phyloP scores from a whole-genome alignment of 345 rosid genomes.

The Syzygium aqueum region DNA sequence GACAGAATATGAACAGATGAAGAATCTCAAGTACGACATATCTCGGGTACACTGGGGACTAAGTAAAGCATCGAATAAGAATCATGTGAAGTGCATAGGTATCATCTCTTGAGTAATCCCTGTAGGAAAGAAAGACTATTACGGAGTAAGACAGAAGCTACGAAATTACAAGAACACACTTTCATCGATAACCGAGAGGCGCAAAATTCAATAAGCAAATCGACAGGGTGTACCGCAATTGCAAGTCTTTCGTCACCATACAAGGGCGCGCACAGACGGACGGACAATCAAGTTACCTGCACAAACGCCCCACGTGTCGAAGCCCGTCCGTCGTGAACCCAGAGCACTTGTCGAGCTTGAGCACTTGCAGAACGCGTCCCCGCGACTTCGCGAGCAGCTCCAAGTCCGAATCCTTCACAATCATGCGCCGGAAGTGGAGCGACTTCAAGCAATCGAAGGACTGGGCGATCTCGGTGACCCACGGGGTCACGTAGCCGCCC shows the following conservation, averaged over 20 bases:
- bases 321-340: slow-evolving; percentile 90
- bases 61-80: background rate
- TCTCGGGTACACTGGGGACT: background rate
- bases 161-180: background rate
- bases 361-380: slow-evolving; percentile 33
- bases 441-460: slow-evolving; percentile 50
- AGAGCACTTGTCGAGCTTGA: slow-evolving; percentile 85
- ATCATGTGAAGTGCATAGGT: background rate
- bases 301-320: slow-evolving; percentile 43
- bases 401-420: slow-evolving; percentile 74
- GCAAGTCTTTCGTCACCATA: background rate
- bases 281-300: slow-evolving; percentile 41
- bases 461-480: slow-evolving; percentile 50
- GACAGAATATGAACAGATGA: background rate
- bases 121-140: background rate
- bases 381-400: slow-evolving; percentile 38
- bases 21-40: background rate
- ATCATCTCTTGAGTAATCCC: background rate
- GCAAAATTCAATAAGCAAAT: background rate
- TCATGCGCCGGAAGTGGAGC: slow-evolving; percentile 79
- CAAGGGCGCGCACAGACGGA: background rate
- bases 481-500: slow-evolving; percentile 81
- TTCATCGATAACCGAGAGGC: background rate
- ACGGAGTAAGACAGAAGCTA: background rate
- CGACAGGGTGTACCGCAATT: background rate